These are phyloP conservation scores for Rhizoclosmatium globosum DNA, from an alignment of 192 early-diverging fungal genomes.

Conservation along the genomic window DNA sequence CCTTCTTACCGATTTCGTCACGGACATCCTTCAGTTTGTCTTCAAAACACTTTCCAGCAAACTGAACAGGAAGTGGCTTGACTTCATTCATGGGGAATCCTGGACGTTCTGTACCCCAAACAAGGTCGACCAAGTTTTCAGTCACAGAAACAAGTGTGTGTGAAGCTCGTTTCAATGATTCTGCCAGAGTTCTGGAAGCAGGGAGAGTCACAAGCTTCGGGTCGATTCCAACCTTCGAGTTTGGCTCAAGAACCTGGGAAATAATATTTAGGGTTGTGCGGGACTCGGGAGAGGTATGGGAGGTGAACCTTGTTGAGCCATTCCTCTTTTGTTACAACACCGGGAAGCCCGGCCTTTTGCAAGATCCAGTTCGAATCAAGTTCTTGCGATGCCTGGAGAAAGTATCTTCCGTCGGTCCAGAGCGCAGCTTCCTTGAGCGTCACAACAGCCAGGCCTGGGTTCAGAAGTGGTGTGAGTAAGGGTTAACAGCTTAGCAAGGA, in stretches of 20 bases:
- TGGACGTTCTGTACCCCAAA: constrained; percentile 81
- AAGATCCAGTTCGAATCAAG: constrained; percentile 93
- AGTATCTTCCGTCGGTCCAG: constrained; percentile 98
- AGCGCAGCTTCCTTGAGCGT: constrained; percentile 80
- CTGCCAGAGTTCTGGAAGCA: constrained; percentile 66
- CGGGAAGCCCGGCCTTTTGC: constrained; percentile 90
- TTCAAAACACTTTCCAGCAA: constrained; percentile 56
- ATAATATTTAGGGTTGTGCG: neutral
- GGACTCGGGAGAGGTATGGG: neutral
- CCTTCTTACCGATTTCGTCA: constrained; percentile 68
- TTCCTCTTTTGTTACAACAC: constrained; percentile 89
- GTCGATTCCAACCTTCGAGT: constrained; percentile 91
- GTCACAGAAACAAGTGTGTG: constrained; percentile 74
- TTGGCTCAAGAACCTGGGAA: constrained; percentile 58
- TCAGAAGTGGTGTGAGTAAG: neutral
- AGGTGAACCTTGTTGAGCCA: constrained; percentile 70
- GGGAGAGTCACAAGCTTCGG: constrained; percentile 82
- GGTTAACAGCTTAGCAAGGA: neutral
- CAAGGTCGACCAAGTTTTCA: constrained; percentile 86
- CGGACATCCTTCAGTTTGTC: constrained; percentile 82
- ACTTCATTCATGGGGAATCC: constrained; percentile 71
- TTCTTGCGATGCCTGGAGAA: constrained; percentile 92
- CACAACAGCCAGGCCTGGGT: constrained; percentile 82
- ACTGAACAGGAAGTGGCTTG: constrained; percentile 73
- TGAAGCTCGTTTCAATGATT: constrained; percentile 63